phyloP scores from a whole-genome alignment of 768 basidiomycete species.

The Pilatotrama ljubarskyi region DNA sequence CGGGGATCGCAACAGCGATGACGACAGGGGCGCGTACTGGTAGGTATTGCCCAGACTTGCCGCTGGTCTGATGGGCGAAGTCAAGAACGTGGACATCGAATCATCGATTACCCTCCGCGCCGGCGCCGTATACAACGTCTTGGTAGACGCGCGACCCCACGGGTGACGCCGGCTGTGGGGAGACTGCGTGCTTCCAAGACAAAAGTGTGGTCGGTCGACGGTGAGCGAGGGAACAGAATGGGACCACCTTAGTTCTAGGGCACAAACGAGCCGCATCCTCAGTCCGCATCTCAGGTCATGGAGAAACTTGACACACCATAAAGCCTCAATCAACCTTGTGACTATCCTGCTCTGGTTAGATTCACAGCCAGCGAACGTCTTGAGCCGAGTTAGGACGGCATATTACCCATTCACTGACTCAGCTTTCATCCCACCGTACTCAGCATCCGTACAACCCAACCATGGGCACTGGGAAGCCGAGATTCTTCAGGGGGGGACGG shows the following conservation, averaged over 20 bases:
- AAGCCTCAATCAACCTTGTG: background rate
- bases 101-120: background rate
- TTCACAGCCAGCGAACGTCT: background rate
- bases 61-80: background rate
- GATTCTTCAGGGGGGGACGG: background rate
- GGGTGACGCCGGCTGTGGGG: background rate
- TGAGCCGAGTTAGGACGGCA: background rate
- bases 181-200: background rate
- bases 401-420: background rate
- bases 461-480: background rate
- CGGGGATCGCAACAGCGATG: slow-evolving; percentile 2
- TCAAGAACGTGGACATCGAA: background rate
- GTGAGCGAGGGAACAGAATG: background rate
- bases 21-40: slow-evolving; percentile 5
- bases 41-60: background rate
- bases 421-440: background rate
- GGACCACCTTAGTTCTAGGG: background rate
- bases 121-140: background rate
- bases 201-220: slow-evolving; percentile 1
- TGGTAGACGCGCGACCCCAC: background rate
- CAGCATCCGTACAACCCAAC: background rate
- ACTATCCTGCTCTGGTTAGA: background rate
- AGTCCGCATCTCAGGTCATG: slow-evolving; percentile 5
- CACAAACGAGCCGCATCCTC: background rate
- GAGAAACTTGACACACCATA: slow-evolving; percentile 5